Base-by-base conservation (phyloP, 192 early-diverging fungal species). In the Geranomyces variabilis region DNA sequence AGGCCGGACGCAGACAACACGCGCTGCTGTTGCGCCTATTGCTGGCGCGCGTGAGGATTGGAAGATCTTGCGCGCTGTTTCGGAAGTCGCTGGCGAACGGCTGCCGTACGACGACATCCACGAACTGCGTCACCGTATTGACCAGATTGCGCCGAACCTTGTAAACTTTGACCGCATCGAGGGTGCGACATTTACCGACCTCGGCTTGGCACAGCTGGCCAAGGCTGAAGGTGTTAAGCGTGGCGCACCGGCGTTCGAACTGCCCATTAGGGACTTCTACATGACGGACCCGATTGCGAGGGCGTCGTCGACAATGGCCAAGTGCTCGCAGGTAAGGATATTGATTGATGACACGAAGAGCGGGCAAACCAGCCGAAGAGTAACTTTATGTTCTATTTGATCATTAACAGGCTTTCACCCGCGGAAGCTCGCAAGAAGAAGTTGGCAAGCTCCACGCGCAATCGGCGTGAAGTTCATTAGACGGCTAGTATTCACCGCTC, bases 41-140 rank as follows among this genome's bases (percentile, higher is more conserved):
- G 90, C 84, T 21, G 92, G 88, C 36, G 92, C 97, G 10, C 94
- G 97, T 61, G 96, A 97, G 70, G 97, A 99, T 86, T 99, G 97
- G 97, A 97, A 96, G 90, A 96, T 99, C 63, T 84, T 99, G 51
- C 93, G 97, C 47, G 97, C 97, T 4, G 80, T 99, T 34, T 95
- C 95, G 4, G 95, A 99, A 80, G 83, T 94, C n/a, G 83, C 89
- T 33, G 95, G 94, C 0, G 12, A 24, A 33, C 79, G 91, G 7
- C 81, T 99, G 33, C 90, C 94, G 24, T 99, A 99, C 75, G 94
- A 99, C 70, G 93, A 97, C 73, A 75, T 94, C 13, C 67, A 79
- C 3, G 81, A 90, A 26, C 82, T 99, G 64, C 91, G 94, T n/a
- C 82, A 87, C 34, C 93, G 97, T 60, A 87, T 97, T 82, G 82